phyloP scores from a whole-genome alignment of 2,329 filamentous ascomycete species.

The Shiraia sp. region DNA sequence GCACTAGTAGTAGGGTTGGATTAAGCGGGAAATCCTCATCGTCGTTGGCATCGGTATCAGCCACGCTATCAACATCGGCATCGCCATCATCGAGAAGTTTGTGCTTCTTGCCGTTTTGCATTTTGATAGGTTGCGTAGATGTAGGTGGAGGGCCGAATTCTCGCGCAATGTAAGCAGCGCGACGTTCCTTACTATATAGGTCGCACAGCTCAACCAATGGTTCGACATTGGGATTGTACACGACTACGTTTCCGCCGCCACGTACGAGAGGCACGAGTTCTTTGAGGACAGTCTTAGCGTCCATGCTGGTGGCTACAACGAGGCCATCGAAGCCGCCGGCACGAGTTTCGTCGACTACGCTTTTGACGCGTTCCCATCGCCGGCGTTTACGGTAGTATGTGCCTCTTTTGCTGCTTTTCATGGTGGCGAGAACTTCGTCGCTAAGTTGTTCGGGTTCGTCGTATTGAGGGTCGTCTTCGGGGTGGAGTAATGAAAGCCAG shows the following conservation, averaged over 20 bases:
- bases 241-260: conserved; percentile 80
- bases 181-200: conserved; percentile 78
- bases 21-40: conserved; percentile 80
- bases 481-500: conserved; percentile 88
- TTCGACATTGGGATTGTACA: conserved; percentile 83
- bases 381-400: conserved; percentile 88
- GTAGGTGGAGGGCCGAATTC: conserved; percentile 26
- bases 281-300: conserved; percentile 74
- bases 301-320: conserved; percentile 80
- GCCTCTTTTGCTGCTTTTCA: conserved; percentile 82
- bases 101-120: conserved; percentile 15
- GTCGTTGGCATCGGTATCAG: conserved; percentile 21
- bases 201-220: conserved; percentile 78
- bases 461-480: conserved; percentile 75
- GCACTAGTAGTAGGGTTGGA: conserved; percentile 78
- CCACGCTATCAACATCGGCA: conserved; percentile 16
- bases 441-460: conserved; percentile 64
- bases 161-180: conserved; percentile 64
- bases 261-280: conserved; percentile 77
- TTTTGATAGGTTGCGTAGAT: conserved; percentile 5
- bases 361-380: conserved; percentile 73
- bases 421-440: conserved; percentile 64
- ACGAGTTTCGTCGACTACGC: conserved; percentile 74
- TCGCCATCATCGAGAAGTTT: conserved; percentile 17
- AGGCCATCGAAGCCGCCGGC: conserved; percentile 81